These are phyloP conservation scores for Hemileia vastatrix DNA, from an alignment of 1,284 basidiomycete species.

Conservation along the genomic window DNA sequence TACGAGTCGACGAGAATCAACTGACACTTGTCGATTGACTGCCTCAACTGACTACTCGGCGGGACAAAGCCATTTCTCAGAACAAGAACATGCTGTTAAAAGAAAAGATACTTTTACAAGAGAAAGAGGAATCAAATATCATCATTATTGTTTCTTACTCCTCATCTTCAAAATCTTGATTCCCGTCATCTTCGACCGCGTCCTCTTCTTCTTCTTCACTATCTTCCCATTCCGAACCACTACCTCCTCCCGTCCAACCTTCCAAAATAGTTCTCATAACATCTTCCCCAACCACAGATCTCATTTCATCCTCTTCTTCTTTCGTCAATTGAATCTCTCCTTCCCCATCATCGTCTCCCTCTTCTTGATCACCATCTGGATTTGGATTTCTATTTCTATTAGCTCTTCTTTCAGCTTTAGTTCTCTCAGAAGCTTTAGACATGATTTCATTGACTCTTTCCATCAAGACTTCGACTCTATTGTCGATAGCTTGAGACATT, in stretches of 20 bases:
- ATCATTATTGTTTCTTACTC: constrained; percentile 11
- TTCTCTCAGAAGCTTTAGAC: constrained; percentile 15
- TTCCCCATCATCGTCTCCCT: constrained; percentile 24
- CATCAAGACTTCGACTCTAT: neutral
- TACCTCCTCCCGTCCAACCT: neutral
- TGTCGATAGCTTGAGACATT: neutral
- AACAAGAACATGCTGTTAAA: too few species aligned
- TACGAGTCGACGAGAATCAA: too few species aligned
- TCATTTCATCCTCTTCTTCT: too few species aligned
- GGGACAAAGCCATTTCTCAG: too few species aligned
- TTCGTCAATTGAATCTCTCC: neutral
- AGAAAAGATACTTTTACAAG: too few species aligned
- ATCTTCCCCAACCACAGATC: neutral
- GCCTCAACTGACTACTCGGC: too few species aligned
- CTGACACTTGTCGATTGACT: too few species aligned
- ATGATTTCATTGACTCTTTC: neutral
- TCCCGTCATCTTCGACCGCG: constrained; percentile 21
- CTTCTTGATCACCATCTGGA: constrained; percentile 15
- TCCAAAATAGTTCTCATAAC: neutral
- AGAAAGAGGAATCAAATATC: too few species aligned
- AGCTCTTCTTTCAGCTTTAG: constrained; percentile 10
- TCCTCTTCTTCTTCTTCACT: constrained; percentile 13
- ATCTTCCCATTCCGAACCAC: constrained; percentile 3
- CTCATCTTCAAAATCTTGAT: constrained; percentile 16
- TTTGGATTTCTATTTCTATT: constrained; percentile 24